phyloP scores from a whole-genome alignment of 2,329 filamentous ascomycete genomes.

The Venturia asperata region DNA sequence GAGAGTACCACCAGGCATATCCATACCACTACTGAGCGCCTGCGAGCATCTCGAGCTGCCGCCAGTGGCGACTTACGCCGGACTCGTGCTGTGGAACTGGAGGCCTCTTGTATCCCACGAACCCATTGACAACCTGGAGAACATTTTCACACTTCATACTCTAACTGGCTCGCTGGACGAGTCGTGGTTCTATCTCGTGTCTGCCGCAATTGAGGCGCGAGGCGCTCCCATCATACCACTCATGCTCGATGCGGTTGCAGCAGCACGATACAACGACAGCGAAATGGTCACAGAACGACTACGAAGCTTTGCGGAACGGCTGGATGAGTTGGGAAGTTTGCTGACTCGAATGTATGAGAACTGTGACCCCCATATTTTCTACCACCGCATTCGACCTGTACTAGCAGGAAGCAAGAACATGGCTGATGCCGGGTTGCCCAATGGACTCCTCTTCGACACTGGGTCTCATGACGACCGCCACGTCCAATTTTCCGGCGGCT shows the following conservation, averaged over 20 bases:
- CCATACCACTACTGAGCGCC: constrained; percentile 71
- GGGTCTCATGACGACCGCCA: constrained; percentile 60
- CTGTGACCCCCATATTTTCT: constrained; percentile 92
- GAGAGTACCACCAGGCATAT: constrained; percentile 70
- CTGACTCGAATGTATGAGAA: constrained; percentile 89
- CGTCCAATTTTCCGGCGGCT: constrained; percentile 84
- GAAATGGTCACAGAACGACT: constrained; percentile 68
- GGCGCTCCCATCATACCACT: constrained; percentile 79
- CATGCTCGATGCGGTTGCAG: constrained; percentile 81
- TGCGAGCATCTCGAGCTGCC: constrained; percentile 76
- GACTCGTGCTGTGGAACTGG: constrained; percentile 93
- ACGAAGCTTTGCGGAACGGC: constrained; percentile 72
- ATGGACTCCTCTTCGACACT: constrained; percentile 81
- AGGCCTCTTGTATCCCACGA: constrained; percentile 83
- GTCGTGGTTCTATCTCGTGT: constrained; percentile 97
- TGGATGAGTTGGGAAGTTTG: constrained; percentile 75
- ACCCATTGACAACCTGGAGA: constrained; percentile 73
- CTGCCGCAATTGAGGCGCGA: constrained; percentile 88
- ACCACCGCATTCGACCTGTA: constrained; percentile 91
- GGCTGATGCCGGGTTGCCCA: constrained; percentile 82
- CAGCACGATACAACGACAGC: constrained; percentile 63
- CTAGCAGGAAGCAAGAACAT: constrained; percentile 97
- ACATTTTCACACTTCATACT: constrained; percentile 78
- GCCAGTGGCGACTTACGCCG: constrained; percentile 89
- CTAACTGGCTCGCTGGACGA: constrained; percentile 94